Evolutionary conservation across 768 basidiomycete genomes (phyloP), one percentile per base, ranked within the genome.

Genomic region (Termitomyces sp.): DNA sequence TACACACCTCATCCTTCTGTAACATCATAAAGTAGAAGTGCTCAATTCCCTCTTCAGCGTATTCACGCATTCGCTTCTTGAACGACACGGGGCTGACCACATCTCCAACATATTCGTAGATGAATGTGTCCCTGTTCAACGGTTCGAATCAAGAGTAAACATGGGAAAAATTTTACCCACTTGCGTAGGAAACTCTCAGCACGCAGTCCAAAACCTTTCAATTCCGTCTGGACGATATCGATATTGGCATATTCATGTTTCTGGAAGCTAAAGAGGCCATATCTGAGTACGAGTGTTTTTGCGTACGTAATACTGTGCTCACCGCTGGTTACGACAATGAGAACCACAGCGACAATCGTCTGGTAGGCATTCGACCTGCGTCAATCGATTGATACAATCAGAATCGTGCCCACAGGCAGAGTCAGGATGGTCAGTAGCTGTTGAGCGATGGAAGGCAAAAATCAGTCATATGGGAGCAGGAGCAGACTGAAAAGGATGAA

Each of bases 11-110:
- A 63, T 96, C 95, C 68, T 92, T 94, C 74, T 99, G 97, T 57
- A 99, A 73, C 90, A 96, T 95, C 97, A 98, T 99, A 70, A 99
- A 99, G 75, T 98, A 99, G 65, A 98, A 99, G 71, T 98, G 97
- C 52, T 83, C 80, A 62, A 98, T 94, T 17, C 96, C 96, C 69
- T 97, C 92, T 42, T 87, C 83, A 2, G 85, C 95, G 68, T 99
- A 99, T 9, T 89, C 87, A 38, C 89, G 83, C 93, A 99, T 98
- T 31, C 96, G 86, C 70, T 92, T 93, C 73, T 89, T 84, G 70
- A 99, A 97, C 16, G 89, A 87, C 11, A 77, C 74, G 35, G 92
- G 89, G 57, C 84, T 89, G 63, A 99, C 91, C 21, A 99, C 94
- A 60, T 99, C 97, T 32, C 97, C 97, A 34, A 98, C 86, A 68